Base-by-base conservation (phyloP, 2,329 filamentous ascomycete genomes). In the Trichothecium roseum region DNA sequence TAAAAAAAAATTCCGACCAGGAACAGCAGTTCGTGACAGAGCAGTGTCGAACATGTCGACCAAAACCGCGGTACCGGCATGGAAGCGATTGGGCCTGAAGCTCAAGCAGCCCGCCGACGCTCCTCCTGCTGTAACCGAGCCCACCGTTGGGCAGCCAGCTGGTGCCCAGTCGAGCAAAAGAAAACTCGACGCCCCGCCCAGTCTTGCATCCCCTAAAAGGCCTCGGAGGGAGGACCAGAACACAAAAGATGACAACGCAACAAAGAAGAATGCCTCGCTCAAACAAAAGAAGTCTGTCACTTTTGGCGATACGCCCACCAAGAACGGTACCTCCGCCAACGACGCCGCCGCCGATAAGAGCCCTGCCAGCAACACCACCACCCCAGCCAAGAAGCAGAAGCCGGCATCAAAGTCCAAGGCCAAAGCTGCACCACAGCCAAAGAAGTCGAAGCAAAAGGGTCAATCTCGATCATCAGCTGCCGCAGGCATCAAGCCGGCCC, bases 1-100 rank as follows among this genome's bases (percentile, higher is more conserved):
- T 16, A 30, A 30, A 22, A 37, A 37, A 22, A 14, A 27, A 12
- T 8, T 18, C 12, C 18, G 26, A 22, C 18, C 20, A 22, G 14
- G 10, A 17, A 31, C 18, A 5, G 17, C 35, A 9, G 6, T 22
- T 31, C 28, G 8, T 24, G 8, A 9, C 32, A 30, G 17, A 30
- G 20, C 30, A 29, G 28, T 4, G 48, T 45, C n/a, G 47, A 56
- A 47, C 53, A 67, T 68, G 60, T 62, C 60, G 46, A 53, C 61
- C 50, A 54, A 52, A 46, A 18, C 34, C 28, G 17, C 62, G 61
- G 60, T 69, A 42, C 72, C 72, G 38, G 71, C 71, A 43, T 76
- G 72, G 72, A 76, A 76, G 52, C 67, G 69, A 63, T 67, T 75
- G 64, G 72, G 73, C 56, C 67, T 76, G 52, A 74, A 74, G 63